Conservation (phyloP, 1,139 yeast genomes). For the Taphrina populina region DNA sequence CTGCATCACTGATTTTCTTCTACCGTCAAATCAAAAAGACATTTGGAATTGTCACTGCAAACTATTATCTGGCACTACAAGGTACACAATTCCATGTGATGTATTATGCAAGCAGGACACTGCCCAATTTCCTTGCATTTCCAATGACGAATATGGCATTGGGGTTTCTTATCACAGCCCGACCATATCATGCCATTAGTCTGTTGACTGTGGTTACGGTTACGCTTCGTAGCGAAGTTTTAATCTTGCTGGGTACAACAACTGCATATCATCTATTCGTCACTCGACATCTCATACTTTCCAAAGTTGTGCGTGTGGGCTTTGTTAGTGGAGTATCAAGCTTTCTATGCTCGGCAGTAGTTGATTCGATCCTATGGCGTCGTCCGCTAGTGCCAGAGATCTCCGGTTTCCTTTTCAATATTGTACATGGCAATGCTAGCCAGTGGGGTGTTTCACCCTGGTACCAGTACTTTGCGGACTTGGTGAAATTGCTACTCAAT, state of each 20-base stretch:
- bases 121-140: slow-evolving; percentile 82
- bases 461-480: slow-evolving; percentile 52
- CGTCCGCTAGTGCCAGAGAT: slow-evolving; percentile 64
- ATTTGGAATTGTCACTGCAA: slow-evolving; percentile 37
- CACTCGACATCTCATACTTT: slow-evolving; percentile 49
- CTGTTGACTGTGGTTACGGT: slow-evolving; percentile 64
- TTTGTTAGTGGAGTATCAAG: slow-evolving; percentile 61
- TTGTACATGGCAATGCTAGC: slow-evolving; percentile 65
- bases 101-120: slow-evolving; percentile 73
- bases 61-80: slow-evolving; percentile 62
- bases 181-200: slow-evolving; percentile 50
- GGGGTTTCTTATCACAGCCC: slow-evolving; percentile 20
- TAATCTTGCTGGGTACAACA: slow-evolving; percentile 56
- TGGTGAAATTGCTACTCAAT: slow-evolving; percentile 58
- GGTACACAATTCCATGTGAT: slow-evolving; percentile 74
- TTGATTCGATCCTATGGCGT: slow-evolving; percentile 83
- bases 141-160: slow-evolving; percentile 53
- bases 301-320: slow-evolving; percentile 48
- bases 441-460: slow-evolving; percentile 64
- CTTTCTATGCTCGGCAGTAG: slow-evolving; percentile 49
- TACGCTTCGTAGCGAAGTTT: slow-evolving; percentile 72
- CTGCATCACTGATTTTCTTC: slow-evolving; percentile 42
- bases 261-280: slow-evolving; percentile 46
- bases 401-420: slow-evolving; percentile 69
- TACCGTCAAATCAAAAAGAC: slow-evolving; percentile 40